Percentiles rank a stretch among this genome's conserved stretches.
These are phyloP conservation scores for Lipomyces starkeyi DNA, from an alignment of 805 yeast species.

Conservation along the genomic window DNA sequence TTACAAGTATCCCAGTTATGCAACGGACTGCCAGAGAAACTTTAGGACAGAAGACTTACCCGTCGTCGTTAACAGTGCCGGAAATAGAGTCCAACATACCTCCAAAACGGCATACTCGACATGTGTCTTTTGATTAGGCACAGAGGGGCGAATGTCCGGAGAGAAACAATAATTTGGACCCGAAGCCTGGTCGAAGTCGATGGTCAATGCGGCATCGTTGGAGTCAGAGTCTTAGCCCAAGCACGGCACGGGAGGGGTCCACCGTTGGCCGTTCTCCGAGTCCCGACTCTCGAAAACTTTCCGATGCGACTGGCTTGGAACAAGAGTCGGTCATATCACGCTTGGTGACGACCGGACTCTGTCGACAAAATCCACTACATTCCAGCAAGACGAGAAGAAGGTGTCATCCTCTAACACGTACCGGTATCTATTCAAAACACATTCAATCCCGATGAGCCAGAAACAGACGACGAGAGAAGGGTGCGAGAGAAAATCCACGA, in stretches of 20 bases:
- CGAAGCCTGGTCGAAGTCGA: constrained; percentile 8
- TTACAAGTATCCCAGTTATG: background rate
- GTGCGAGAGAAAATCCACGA: constrained; percentile 17
- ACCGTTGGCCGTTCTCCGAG: too few species aligned
- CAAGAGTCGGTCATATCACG: background rate
- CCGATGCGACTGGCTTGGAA: background rate
- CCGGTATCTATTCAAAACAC: constrained; percentile 11
- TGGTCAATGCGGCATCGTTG: constrained; percentile 7
- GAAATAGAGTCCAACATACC: background rate
- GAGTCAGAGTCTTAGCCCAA: constrained; percentile 22
- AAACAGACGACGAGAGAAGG: constrained; percentile 28
- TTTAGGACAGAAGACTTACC: background rate
- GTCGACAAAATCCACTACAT: background rate
- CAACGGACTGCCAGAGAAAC: background rate
- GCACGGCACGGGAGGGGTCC: background rate
- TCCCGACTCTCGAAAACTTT: background rate
- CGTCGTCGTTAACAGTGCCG: background rate
- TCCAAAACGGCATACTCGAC: background rate
- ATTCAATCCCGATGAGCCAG: constrained; percentile 29
- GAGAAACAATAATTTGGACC: background rate
- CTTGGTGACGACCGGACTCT: background rate
- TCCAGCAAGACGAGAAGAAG: background rate
- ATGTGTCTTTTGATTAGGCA: constrained; percentile 19
- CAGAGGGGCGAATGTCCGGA: background rate
- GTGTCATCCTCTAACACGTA: background rate